These are phyloP conservation scores for Chamaenerion angustifolium DNA, from an alignment of 345 rosid species.

Conservation along the genomic window DNA sequence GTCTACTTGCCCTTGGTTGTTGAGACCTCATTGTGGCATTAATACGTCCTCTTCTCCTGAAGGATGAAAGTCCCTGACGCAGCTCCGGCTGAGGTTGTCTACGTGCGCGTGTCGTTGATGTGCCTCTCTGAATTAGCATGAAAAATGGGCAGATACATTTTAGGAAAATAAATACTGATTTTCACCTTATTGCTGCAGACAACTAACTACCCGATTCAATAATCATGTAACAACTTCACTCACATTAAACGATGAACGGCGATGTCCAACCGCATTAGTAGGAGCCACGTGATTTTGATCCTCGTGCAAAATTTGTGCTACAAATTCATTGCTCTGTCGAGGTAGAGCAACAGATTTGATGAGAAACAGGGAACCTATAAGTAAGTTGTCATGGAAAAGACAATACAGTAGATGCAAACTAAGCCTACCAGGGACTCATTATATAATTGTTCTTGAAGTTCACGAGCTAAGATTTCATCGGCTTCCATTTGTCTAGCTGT, in stretches of 20 bases:
- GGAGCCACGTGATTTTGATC: constrained; percentile 27
- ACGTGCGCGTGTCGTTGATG: constrained; percentile 17
- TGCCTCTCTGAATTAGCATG: constrained; percentile 22
- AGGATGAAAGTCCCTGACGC: constrained; percentile 21
- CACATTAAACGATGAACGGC: constrained; percentile 20
- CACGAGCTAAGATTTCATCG: constrained; percentile 78
- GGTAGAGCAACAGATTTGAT: constrained; percentile 6
- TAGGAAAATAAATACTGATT: background rate
- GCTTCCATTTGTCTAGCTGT: constrained; percentile 78
- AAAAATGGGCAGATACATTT: background rate
- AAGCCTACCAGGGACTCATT: constrained; percentile 25
- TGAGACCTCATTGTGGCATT: constrained; percentile 30
- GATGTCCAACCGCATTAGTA: constrained; percentile 19
- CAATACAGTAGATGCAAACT: background rate
- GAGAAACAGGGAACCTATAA: background rate
- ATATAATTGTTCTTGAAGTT: constrained; percentile 81
- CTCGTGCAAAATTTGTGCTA: constrained; percentile 49
- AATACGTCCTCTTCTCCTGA: constrained; percentile 36
- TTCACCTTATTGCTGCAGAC: background rate
- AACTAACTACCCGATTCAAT: background rate
- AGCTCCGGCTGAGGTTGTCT: constrained; percentile 26
- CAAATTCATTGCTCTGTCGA: constrained; percentile 46
- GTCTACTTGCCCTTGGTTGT: constrained; percentile 30
- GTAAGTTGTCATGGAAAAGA: background rate
- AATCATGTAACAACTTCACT: constrained; percentile 7